Base-by-base conservation (phyloP, 106 monocot genomes). In the Cymbidium sinense region DNA sequence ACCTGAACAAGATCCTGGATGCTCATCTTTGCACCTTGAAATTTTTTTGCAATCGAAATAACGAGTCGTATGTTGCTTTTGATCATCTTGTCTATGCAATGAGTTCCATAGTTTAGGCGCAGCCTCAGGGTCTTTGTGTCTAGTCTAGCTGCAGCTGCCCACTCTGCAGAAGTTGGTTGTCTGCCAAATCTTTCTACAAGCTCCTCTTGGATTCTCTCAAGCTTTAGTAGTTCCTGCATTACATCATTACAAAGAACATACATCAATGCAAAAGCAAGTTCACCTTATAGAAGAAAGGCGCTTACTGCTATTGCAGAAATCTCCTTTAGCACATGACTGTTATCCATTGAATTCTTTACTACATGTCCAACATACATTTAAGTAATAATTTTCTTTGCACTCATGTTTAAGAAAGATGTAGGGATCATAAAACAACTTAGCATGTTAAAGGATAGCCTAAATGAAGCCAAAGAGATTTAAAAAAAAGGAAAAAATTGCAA, bases 1-100 rank as follows among this genome's bases (percentile, higher is more conserved):
- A 98, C 96, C 96, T 98, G 96, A 85, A 98, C 94, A 86, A 98
- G 94, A 90, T 98, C 96, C 75, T 94, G 90, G 19, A 98, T 84
- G 81, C 88, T 84, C 89, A 94, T 88, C 35, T 91, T 91, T 23
- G 88, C 90, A 74, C 90, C 91, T 58, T 88, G 85, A 88, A 82
- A 94, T 28, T 94, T 91, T 83, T 86, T 98, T 25, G 96, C 96
- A 61, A 98, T 98, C n/a, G 96, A 98, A 62, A 98, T 90, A 64
- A 98, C 96, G 61, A 98, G 94, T n/a, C 96, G 71, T 72, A 94
- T 92, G 77, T 98, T 98, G 80, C 91, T 88, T 84, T 89, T 94
- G 31, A 98, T 88, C 96, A 98, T 98, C 75, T 81, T 98, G 58
- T 94, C 91, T 80, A 92, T 94, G 90, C 94, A 98, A 75, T 75